phyloP scores from a whole-genome alignment of 1,139 yeast genomes.

The Pichia sp. region DNA sequence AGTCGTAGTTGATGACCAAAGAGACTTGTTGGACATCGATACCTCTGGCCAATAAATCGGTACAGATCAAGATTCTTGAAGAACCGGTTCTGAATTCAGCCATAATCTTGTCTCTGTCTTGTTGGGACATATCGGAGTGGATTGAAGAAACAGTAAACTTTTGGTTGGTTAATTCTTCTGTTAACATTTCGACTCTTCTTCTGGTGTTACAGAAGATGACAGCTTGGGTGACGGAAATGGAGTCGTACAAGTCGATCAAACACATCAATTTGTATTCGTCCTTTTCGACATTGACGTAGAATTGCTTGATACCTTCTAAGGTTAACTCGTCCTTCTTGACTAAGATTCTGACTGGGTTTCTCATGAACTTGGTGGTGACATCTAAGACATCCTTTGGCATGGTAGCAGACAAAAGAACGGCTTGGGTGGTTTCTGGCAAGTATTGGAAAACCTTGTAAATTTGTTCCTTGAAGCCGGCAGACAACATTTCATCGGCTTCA shows the following conservation, averaged over 20 bases:
- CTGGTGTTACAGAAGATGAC: conserved; percentile 99
- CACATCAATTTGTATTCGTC: conserved; percentile 94
- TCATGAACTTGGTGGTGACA: conserved; percentile 95
- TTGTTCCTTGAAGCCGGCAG: conserved; percentile 96
- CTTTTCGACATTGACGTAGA: conserved; percentile 87
- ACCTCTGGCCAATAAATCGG: conserved; percentile 99
- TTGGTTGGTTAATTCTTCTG: conserved; percentile 78
- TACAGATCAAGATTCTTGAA: conserved; percentile 92
- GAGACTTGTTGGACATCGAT: conserved; percentile 99
- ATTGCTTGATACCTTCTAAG: conserved; percentile 97
- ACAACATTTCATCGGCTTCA: conserved; percentile 98
- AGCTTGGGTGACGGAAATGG: conserved; percentile 97
- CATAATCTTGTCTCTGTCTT: conserved; percentile 97
- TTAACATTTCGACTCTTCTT: conserved; percentile 91
- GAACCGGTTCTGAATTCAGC: conserved; percentile 98
- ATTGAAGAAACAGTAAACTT: conserved; percentile 95
- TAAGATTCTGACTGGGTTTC: conserved; percentile 93
- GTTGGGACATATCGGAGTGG: conserved; percentile 96
- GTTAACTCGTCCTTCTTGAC: conserved; percentile 98
- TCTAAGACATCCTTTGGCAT: conserved; percentile 97
- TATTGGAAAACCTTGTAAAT: conserved; percentile 93
- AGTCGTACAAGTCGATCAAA: conserved; percentile 93
- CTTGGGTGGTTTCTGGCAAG: conserved; percentile 93
- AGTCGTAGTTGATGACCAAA: conserved; percentile 93
- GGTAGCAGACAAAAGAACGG: conserved; percentile 93